Conservation (phyloP, 352 stramenopile genomes). For the Thraustochytrium striatum region DNA sequence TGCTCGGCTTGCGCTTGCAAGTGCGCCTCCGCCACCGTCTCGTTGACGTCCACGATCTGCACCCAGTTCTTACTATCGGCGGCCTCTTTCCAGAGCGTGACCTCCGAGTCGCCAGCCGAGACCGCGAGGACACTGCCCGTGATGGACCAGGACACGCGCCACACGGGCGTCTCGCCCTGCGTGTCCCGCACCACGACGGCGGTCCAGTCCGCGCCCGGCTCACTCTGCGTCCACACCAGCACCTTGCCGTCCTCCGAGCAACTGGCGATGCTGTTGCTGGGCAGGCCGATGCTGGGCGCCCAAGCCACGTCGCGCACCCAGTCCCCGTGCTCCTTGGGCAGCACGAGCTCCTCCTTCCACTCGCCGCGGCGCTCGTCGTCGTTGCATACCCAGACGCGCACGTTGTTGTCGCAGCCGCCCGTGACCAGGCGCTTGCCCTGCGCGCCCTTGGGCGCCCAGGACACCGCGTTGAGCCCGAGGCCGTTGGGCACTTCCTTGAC, state of each 20-base stretch:
- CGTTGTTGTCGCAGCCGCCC: slow-evolving; percentile 92
- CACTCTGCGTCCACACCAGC: slow-evolving; percentile 88
- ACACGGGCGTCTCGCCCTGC: slow-evolving; percentile 80
- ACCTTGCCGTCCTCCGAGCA: slow-evolving; percentile 73
- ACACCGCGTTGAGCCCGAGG: slow-evolving; percentile 92
- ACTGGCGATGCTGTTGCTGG: slow-evolving; percentile 86
- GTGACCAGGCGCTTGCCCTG: slow-evolving; percentile 77
- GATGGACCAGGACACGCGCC: slow-evolving; percentile 96
- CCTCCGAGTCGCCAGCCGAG: slow-evolving; percentile 90
- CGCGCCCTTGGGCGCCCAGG: slow-evolving; percentile 83
- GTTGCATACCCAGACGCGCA: slow-evolving; percentile 82
- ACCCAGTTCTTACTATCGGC: slow-evolving; percentile 87
- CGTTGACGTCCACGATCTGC: slow-evolving; percentile 48
- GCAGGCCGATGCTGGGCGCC: slow-evolving; percentile 84
- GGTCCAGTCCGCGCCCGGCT: slow-evolving; percentile 57
- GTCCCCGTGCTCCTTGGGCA: slow-evolving; percentile 76
- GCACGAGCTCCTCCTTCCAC: slow-evolving; percentile 47
- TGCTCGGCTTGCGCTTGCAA: neutral
- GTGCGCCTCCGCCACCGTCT: neutral
- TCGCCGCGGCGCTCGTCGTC: slow-evolving; percentile 19
- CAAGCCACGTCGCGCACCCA: slow-evolving; percentile 93
- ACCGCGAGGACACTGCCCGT: slow-evolving; percentile 96
- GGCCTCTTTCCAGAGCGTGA: slow-evolving; percentile 96
- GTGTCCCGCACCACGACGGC: slow-evolving; percentile 67
- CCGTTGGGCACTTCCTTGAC: neutral